phyloP scores from a whole-genome alignment of 2,329 filamentous ascomycete species.

The Fusarium sp. region DNA sequence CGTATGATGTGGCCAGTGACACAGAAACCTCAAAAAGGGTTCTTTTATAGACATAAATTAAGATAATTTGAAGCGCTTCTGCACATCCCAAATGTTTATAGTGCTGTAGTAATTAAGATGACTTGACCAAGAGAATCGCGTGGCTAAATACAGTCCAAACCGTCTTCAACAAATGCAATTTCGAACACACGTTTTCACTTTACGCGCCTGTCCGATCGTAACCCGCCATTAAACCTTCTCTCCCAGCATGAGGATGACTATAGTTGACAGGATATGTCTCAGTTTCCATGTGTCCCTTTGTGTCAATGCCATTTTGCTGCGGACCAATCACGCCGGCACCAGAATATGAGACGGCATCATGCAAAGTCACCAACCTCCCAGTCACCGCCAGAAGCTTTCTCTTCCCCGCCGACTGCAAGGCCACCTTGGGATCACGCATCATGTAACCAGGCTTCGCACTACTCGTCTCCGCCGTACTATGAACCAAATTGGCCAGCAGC shows the following conservation, averaged over 20 bases:
- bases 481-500: constrained; percentile 22
- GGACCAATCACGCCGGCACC: background rate
- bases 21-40: rapidly evolving
- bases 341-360: background rate
- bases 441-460: constrained; percentile 25
- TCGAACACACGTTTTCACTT: rapidly evolving
- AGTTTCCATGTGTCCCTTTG: background rate
- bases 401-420: background rate
- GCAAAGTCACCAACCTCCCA: background rate
- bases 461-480: constrained; percentile 1
- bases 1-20: background rate
- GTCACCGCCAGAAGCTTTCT: background rate
- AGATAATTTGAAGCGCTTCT: rapidly evolving
- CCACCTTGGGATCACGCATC: background rate
- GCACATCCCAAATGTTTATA: rapidly evolving
- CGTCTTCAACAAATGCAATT: background rate
- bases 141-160: too few relatives aligned
- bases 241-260: background rate
- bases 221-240: background rate
- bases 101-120: background rate
- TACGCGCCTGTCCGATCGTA: background rate
- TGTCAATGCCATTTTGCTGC: background rate
- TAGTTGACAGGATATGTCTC: background rate
- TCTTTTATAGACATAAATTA: background rate
- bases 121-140: background rate